Evolutionary conservation across 148 eudicot species (phyloP), one percentile per base, ranked within the genome.

Genomic region (Amaranthus palmeri): DNA sequence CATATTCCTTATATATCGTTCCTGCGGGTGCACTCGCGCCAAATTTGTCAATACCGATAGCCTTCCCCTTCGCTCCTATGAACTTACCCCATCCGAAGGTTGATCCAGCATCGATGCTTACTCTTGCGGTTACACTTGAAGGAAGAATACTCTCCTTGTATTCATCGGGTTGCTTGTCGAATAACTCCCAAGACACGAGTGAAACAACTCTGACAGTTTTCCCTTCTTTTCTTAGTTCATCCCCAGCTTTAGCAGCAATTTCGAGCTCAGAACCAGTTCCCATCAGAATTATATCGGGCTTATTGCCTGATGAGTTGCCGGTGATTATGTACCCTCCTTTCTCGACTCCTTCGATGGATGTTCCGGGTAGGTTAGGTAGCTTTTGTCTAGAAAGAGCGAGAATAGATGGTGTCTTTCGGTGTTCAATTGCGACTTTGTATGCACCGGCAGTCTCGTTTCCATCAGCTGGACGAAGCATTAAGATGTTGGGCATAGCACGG

Each of bases 101-200:
- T 2, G 92, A 81, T 7, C 83, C 89, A 0, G 92, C 92, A 74
- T 88, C 92, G 40, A 85, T 88, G 69, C 91, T 85, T 11, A 88
- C 88, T 78, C 89, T 76, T 14, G 89, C 92, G 4, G 87, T 67
- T 7, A 88, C 88, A 63, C 14, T 78, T 36, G 72, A 77, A 0
- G 92, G 92, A 4, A 87, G 79, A 40, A 88, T 87, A 72, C 86
- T 88, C 82, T 85, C 86, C 80, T 88, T 88, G 78, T 88, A 88
- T 52, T 64, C 87, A 64, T 63, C 82, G 0, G 86, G 76, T 68
- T 88, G 92, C 63, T 78, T 61, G 12, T 87, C 87, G 17, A 82
- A 84, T 79, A 88, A 62, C 74, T 87, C 89, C 89, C 92, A 88
- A 5, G 80, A 83, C 11, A 88, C 89, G 42, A 88, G 77, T 0